Evolutionary conservation across 2,329 filamentous ascomycete species (phyloP).

Genomic region (Hypoxylon sp.): DNA sequence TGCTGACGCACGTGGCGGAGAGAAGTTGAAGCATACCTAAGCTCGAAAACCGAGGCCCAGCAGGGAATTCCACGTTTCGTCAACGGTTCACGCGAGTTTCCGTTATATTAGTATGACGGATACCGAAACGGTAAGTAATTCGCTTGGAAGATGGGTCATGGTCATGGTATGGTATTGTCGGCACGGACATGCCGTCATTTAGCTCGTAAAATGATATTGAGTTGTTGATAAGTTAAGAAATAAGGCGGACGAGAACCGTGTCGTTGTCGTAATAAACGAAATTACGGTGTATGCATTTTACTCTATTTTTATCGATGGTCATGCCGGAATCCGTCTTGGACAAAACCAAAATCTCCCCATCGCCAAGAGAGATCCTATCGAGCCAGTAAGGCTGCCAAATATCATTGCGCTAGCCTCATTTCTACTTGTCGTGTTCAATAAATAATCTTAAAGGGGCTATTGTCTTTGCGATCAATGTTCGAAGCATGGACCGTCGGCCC

Average conservation of each 20-base stretch:
- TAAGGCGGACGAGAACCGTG: neutral
- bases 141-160: neutral
- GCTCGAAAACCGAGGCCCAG: slow-evolving; percentile 25
- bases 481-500: slow-evolving; percentile 21
- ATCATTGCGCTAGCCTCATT: slow-evolving; percentile 18
- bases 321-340: slow-evolving; percentile 36
- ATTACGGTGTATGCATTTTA: slow-evolving; percentile 24
- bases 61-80: slow-evolving; percentile 25
- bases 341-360: slow-evolving; percentile 18
- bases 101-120: slow-evolving; percentile 16
- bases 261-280: slow-evolving; percentile 32
- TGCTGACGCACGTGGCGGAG: slow-evolving; percentile 36
- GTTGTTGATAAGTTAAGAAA: neutral
- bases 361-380: slow-evolving; percentile 17
- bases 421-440: slow-evolving; percentile 6
- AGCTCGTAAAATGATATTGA: neutral
- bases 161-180: neutral
- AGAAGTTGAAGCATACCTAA: slow-evolving; percentile 11
- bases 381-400: slow-evolving; percentile 26
- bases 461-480: neutral
- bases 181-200: slow-evolving; percentile 2
- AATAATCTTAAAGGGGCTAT: slow-evolving; percentile 18
- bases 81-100: slow-evolving; percentile 22
- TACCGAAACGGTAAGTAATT: slow-evolving; percentile 10
- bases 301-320: slow-evolving; percentile 28